Evolutionary conservation across 2,329 filamentous ascomycete genomes (phyloP), one percentile per base, ranked within the genome.

Genomic region (Madurella mycetomatis): DNA sequence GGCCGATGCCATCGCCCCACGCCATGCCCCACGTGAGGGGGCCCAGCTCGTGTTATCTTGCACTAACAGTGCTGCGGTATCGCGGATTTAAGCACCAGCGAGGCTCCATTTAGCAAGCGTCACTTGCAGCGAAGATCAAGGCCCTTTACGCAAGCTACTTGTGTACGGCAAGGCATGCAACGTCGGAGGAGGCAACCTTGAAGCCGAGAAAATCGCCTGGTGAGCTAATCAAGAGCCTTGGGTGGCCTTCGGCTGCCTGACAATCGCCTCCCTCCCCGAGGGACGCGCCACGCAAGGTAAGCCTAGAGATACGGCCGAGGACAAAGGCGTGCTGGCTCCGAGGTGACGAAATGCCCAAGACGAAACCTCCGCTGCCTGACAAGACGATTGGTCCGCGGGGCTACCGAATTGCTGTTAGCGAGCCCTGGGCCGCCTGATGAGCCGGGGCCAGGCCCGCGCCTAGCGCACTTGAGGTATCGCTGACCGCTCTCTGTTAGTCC

Each of bases 401-500:
- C 11, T 58, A 57, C 59, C 53, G 31, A 16, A 16, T 9, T 2
- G 19, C 19, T 60, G 61, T 60, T 63, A 62, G 61, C 41, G 43
- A 42, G 34, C 25, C 31, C 46, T 40, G 25, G 25, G 41, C 37
- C 52, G 45, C 46, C 50, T 45, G 49, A 18, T 52, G 43, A 31
- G 41, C 47, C 44, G 41, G 45, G 44, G 9, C 9, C 49, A 32
- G 47, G 42, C 16, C 48, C 46, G 41, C 32, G 42, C 47, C 49
- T 58, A 60, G 54, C 57, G 47, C 30, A 12, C 37, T 13, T 2
- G 39, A 61, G 15, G 63, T 64, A 62, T 41, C 51, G 43, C 56
- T 58, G 56, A 61, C 62, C 61, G 49, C 47, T 48, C 42, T 48
- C 53, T 62, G 62, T 65, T 62, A 63, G 56, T 32, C 18, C 16